Percentiles rank a stretch among this genome's conserved stretches.
Evolutionary conservation across 129 eudicot species (phyloP).

Genomic region (Artemisia annua): DNA sequence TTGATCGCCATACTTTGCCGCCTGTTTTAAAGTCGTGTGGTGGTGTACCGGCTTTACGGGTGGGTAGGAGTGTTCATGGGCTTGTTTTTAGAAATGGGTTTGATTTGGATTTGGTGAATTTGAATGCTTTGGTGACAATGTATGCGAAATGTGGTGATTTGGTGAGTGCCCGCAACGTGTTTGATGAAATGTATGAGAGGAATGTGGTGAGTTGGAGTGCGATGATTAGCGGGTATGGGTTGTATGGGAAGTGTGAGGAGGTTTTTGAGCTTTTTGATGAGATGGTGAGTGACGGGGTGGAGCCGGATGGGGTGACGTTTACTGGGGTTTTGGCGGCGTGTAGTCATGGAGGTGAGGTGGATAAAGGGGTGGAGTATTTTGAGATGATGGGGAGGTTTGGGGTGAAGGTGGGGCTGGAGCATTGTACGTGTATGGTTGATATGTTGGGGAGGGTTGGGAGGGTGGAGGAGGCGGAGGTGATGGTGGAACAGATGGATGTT

Average conservation of each 20-base stretch:
- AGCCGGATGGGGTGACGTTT: conserved; percentile 34
- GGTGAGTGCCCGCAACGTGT: conserved; percentile 36
- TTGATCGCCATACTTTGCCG: conserved; percentile 50
- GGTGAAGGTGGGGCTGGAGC: conserved; percentile 43
- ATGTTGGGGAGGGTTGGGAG: conserved; percentile 63
- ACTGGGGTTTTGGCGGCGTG: conserved; percentile 31
- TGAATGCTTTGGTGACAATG: conserved; percentile 32
- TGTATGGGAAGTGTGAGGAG: conserved; percentile 27
- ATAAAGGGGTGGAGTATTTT: conserved; percentile 50
- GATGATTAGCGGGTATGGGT: conserved; percentile 48
- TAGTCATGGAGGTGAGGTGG: conserved; percentile 54
- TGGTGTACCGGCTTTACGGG: conserved; percentile 37
- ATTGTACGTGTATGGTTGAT: conserved; percentile 68
- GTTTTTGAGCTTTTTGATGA: conserved; percentile 38
- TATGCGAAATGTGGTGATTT: conserved; percentile 29
- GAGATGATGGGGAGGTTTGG: conserved; percentile 47
- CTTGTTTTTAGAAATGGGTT: conserved; percentile 40
- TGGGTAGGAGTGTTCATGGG: conserved; percentile 40
- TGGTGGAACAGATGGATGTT: conserved; percentile 35
- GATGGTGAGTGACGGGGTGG: conserved; percentile 28
- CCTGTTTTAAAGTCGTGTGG: conserved; percentile 49
- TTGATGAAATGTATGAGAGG: conserved; percentile 50
- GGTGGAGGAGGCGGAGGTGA: conserved; percentile 37
- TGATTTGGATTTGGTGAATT: conserved; percentile 36
- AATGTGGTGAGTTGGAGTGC: conserved; percentile 52